phyloP scores from a whole-genome alignment of 192 early-diverging fungal species.

The Gonapodya prolifera region DNA sequence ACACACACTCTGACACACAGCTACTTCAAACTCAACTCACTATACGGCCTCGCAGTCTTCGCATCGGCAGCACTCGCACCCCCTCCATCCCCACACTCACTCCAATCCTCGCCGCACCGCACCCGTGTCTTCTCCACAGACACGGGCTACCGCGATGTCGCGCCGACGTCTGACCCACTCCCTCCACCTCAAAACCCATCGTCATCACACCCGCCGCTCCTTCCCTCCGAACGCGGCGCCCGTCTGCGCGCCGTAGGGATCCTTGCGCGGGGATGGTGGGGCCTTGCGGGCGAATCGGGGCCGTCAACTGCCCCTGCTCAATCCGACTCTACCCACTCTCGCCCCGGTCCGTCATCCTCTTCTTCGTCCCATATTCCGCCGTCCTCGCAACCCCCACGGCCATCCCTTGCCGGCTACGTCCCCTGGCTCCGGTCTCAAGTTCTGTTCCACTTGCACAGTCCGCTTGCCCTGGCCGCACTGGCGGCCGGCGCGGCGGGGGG shows the following conservation, averaged over 20 bases:
- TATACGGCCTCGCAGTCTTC: constrained; percentile 4
- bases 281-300: neutral
- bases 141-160: neutral
- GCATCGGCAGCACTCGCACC: neutral
- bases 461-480: neutral
- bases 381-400: neutral
- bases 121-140: neutral
- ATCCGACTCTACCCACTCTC: neutral
- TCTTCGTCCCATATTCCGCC: neutral
- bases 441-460: neutral
- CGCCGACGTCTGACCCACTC: neutral
- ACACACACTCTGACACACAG: neutral
- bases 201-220: neutral
- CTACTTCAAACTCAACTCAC: neutral
- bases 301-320: neutral
- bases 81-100: neutral
- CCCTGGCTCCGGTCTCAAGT: constrained; percentile 3
- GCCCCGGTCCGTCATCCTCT: neutral
- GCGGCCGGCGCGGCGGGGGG: neutral
- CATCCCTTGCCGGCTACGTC: neutral
- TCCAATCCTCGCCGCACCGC: neutral
- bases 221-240: neutral
- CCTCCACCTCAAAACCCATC: neutral
- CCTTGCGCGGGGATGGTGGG: neutral
- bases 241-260: constrained; percentile 4